Evolutionary conservation across 2,329 filamentous ascomycete species (phyloP).

Genomic region (Sclerotinia minor): DNA sequence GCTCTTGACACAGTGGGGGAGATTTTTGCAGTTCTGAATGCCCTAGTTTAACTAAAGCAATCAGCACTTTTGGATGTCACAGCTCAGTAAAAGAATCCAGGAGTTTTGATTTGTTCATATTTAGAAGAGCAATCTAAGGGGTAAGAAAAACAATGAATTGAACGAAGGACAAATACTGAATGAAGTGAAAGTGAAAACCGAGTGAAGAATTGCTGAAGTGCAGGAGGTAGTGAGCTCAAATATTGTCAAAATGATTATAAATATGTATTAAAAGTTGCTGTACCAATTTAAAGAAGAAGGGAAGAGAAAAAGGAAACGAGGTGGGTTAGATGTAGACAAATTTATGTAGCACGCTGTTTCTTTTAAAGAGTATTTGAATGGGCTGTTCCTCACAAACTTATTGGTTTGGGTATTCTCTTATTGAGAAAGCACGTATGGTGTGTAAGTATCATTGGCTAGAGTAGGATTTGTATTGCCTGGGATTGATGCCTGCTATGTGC

Average conservation of each 20-base stretch:
- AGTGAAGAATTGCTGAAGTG: not conserved
- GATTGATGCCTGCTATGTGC: not conserved
- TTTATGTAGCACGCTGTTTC: not conserved
- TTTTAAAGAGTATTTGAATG: not conserved
- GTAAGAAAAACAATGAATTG: no score
- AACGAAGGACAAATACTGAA: not conserved
- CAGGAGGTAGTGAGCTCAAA: not conserved
- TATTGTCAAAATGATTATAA: not conserved
- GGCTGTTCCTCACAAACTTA: not conserved
- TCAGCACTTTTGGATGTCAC: no score
- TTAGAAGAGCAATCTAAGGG: not conserved
- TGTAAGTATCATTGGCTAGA: not conserved
- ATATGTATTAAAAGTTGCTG: not conserved
- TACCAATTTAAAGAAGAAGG: not conserved
- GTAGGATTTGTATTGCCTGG: conserved; percentile 2
- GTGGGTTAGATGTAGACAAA: no score
- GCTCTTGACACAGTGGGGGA: no score
- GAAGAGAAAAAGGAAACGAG: not conserved
- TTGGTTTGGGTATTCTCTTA: no score
- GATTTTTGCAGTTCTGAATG: no score
- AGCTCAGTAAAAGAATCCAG: no score
- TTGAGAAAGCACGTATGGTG: not conserved
- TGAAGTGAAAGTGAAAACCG: not conserved
- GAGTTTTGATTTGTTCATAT: no score
- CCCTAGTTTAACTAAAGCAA: no score